Evolutionary conservation across 192 early-diverging fungal genomes (phyloP), one percentile per base, ranked within the genome.

Genomic region (Chytriomyces confervae): DNA sequence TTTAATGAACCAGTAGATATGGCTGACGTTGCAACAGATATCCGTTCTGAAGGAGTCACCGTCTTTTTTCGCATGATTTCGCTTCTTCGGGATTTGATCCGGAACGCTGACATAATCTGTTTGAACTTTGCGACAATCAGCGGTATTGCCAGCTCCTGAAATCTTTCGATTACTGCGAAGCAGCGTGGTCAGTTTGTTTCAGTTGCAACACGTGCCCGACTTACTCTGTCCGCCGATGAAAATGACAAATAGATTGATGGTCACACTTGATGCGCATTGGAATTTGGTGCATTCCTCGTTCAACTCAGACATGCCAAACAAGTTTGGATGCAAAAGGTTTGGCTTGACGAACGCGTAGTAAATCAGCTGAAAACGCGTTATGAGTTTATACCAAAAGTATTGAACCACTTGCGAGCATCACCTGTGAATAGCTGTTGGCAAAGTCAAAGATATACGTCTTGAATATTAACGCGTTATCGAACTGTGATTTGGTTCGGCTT

Each of bases 401-500:
- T 11, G 13, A 57, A 18, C 20, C 53, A 57, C 53, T 46, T 36
- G 29, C 2, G 29, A 36, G 29, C 0, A 36, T 36, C 8, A 91
- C 62, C n/a, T 85, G 76, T 20, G 88, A 83, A 76, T 89, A 91
- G 70, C 83, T 88, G 76, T 89, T 88, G 61, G 89, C 72, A 67
- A 91, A 90, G 46, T 88, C 85, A 66, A 91, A 89, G 10, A 90
- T 62, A 72, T 81, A 90, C 7, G 79, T 78, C 71, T 90, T 90
- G 63, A 87, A 36, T 57, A 89, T 91, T 23, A 89, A 80, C 1
- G 89, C 75, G 77, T 88, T 84, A 83, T 79, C 70, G 49, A 61
- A 79, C 48, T 71, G 64, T 66, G 77, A 69, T 72, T 53, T 79
- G 8, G 60, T 71, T 50, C 60, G 70, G 10, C 18, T 20, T 48